phyloP scores from a whole-genome alignment of 495 filamentous ascomycete genomes.

The Aspergillus hancockii region DNA sequence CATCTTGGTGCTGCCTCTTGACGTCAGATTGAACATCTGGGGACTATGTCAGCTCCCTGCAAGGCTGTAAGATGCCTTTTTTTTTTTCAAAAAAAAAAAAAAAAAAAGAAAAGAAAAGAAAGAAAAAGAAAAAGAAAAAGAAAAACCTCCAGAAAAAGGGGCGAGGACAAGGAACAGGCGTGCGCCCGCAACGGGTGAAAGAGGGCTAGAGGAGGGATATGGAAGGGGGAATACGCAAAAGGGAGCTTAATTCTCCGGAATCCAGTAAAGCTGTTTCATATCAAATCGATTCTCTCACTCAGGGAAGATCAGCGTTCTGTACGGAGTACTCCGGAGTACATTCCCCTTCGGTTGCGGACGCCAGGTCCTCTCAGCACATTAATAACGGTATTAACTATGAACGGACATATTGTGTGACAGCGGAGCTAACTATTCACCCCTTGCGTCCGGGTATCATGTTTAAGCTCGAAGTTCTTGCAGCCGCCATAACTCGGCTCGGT shows the following conservation, averaged over 20 bases:
- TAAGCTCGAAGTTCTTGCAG: constrained; percentile 10
- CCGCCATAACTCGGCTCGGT: constrained; percentile 22
- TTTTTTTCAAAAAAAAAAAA: background rate
- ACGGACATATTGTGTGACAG: background rate
- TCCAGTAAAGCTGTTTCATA: constrained; percentile 8
- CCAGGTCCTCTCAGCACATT: constrained; percentile 2
- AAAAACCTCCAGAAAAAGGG: constrained; percentile 6
- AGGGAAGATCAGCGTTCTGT: constrained; percentile 16
- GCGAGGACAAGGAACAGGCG: background rate
- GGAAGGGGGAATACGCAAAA: constrained; percentile 6
- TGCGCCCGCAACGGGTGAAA: background rate
- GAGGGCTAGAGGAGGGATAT: background rate
- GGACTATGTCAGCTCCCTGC: constrained; percentile 12
- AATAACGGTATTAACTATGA: background rate
- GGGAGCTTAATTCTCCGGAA: background rate
- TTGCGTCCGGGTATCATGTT: constrained; percentile 1
- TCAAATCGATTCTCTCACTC: constrained; percentile 1
- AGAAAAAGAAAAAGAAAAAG: too few species aligned
- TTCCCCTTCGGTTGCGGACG: constrained; percentile 10
- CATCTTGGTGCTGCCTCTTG: constrained; percentile 12
- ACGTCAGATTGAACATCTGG: constrained; percentile 9
- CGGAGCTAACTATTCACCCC: background rate
- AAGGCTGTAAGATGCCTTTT: background rate
- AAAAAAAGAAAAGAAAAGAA: too few species aligned
- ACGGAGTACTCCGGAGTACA: constrained; percentile 2